A percentile compares a stretch with the other conserved stretches of the same genome.
phyloP scores from a whole-genome alignment of 2,329 filamentous ascomycete species.

The Monosporascus sp. region DNA sequence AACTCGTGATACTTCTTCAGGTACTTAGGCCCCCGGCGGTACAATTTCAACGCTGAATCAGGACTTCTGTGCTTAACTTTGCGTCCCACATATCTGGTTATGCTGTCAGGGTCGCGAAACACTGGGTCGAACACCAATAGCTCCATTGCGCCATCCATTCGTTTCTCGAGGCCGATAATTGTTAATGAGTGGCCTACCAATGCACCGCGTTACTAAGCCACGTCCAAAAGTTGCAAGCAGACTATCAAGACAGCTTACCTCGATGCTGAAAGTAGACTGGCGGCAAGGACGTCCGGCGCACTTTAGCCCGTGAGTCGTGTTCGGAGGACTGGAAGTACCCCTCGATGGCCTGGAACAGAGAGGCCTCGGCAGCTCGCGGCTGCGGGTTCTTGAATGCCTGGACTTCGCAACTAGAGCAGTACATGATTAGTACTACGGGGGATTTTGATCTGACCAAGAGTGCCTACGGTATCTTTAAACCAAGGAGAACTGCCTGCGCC shows the following conservation, averaged over 20 bases:
- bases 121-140: conserved; percentile 87
- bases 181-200: conserved; percentile 75
- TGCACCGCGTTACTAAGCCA: not conserved
- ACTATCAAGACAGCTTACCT: conserved; percentile 36
- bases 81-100: conserved; percentile 53
- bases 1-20: conserved; percentile 69
- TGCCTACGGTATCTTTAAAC: conserved; percentile 60
- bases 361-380: conserved; percentile 42
- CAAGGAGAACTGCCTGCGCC: conserved; percentile 74
- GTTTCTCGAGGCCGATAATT: conserved; percentile 77
- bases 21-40: conserved; percentile 65
- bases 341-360: conserved; percentile 64
- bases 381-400: conserved; percentile 51
- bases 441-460: not conserved
- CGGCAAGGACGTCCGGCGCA: conserved; percentile 67
- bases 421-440: conserved; percentile 2
- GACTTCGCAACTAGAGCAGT: conserved; percentile 49
- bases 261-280: conserved; percentile 89
- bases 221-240: not conserved
- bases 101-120: conserved; percentile 62
- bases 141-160: conserved; percentile 56
- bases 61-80: conserved; percentile 41
- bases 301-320: conserved; percentile 48
- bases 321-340: conserved; percentile 64
- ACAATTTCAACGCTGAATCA: conserved; percentile 59